Evolutionary conservation across 2,329 filamentous ascomycete genomes (phyloP).

Genomic region (Pyrenochaeta sp.): DNA sequence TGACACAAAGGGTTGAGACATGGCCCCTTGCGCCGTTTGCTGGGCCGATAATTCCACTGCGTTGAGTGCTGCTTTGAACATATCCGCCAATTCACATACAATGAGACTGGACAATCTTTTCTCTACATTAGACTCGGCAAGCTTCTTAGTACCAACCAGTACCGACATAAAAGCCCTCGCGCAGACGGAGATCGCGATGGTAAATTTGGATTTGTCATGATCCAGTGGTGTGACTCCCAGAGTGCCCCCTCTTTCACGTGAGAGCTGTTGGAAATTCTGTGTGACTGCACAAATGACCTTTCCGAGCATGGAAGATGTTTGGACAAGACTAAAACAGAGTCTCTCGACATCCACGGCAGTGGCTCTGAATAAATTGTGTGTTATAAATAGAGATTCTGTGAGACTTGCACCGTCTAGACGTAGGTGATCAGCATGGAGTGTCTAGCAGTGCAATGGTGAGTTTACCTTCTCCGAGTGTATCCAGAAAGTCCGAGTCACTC

Average conservation of each 20-base stretch:
- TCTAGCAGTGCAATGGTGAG: neutral
- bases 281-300: constrained; percentile 33
- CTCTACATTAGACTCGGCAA: constrained; percentile 22
- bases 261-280: constrained; percentile 27
- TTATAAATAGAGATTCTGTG: constrained; percentile 37
- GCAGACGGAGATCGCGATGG: constrained; percentile 35
- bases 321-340: constrained; percentile 37
- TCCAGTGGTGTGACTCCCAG: constrained; percentile 20
- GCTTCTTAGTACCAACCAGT: constrained; percentile 38
- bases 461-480: constrained; percentile 34
- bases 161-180: constrained; percentile 44
- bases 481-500: constrained; percentile 36
- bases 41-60: constrained; percentile 39
- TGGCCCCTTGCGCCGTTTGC: constrained; percentile 18
- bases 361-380: constrained; percentile 39
- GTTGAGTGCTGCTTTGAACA: constrained; percentile 49
- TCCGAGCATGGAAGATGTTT: constrained; percentile 31
- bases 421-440: neutral
- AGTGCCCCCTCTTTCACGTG: constrained; percentile 14
- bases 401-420: constrained; percentile 28
- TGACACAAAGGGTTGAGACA: neutral
- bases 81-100: constrained; percentile 44
- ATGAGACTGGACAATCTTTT: constrained; percentile 28
- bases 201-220: constrained; percentile 37
- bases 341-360: constrained; percentile 17